Percentiles rank a stretch among this genome's conserved stretches.
Conservation (phyloP, 306 rosid genomes). For the Fagus crenata region DNA sequence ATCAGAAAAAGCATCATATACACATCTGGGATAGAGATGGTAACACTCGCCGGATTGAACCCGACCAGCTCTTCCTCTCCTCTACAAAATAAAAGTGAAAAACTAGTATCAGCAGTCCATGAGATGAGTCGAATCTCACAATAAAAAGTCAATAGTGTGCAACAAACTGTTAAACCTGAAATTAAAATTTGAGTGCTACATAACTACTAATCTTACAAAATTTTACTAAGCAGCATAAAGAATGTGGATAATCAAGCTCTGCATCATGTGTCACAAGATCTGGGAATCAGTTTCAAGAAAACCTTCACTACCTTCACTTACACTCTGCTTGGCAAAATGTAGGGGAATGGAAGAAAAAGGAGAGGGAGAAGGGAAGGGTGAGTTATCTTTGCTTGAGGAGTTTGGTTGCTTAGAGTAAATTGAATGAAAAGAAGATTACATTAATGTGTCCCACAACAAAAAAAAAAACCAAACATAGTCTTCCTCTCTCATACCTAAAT, state of each 20-base stretch:
- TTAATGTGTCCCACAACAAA: too few relatives aligned
- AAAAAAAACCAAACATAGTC: too few relatives aligned
- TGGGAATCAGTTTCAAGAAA: neutral
- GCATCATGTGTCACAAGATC: neutral
- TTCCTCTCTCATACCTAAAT: too few relatives aligned
- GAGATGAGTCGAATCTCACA: neutral
- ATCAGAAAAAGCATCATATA: conserved; percentile 76
- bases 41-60: conserved; percentile 94
- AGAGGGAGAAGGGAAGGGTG: too few relatives aligned
- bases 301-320: neutral
- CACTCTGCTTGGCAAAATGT: too few relatives aligned
- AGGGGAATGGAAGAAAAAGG: too few relatives aligned
- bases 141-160: neutral
- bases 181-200: neutral
- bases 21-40: conserved; percentile 92
- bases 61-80: conserved; percentile 99
- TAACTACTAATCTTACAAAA: neutral
- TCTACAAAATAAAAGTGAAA: conserved; percentile 45
- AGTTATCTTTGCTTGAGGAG: too few relatives aligned
- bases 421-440: too few relatives aligned
- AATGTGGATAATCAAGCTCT: neutral
- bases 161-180: neutral
- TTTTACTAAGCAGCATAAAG: neutral
- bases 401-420: too few relatives aligned
- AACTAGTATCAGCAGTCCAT: conserved; percentile 8